Percentiles rank a stretch among this genome's conserved stretches.
Evolutionary conservation across 2,329 filamentous ascomycete species (phyloP).

Genomic region (Atkinsonella texensis): DNA sequence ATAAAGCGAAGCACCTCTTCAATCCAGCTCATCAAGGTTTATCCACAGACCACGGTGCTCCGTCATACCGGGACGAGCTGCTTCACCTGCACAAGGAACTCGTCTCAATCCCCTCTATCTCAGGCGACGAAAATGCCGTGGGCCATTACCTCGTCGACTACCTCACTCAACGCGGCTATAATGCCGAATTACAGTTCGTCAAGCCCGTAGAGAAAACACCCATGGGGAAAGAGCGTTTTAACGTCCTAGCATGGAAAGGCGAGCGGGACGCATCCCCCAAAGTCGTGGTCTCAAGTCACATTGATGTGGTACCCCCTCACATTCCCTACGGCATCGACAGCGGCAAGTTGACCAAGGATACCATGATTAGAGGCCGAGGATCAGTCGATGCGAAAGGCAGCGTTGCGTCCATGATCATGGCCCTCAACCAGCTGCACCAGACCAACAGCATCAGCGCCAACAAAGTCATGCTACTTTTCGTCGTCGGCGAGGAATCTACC

Average conservation of each 20-base stretch:
- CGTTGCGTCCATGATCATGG: slow-evolving; percentile 63
- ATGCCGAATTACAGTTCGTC: slow-evolving; percentile 30
- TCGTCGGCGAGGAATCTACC: slow-evolving; percentile 71
- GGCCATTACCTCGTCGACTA: slow-evolving; percentile 58
- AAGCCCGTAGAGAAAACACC: slow-evolving; percentile 19
- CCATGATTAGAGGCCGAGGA: slow-evolving; percentile 58
- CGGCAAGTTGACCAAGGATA: slow-evolving; percentile 29
- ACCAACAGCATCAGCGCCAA: slow-evolving; percentile 27
- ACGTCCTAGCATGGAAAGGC: slow-evolving; percentile 59
- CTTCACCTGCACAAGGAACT: slow-evolving; percentile 64
- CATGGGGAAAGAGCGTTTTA: slow-evolving; percentile 37
- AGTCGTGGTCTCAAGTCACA: slow-evolving; percentile 66
- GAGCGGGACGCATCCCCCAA: slow-evolving; percentile 35
- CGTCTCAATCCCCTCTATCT: slow-evolving; percentile 62
- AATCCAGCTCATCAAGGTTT: background rate
- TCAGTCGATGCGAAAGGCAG: slow-evolving; percentile 60
- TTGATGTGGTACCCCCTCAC: slow-evolving; percentile 65
- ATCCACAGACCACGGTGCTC: slow-evolving; percentile 12
- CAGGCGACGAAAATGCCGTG: slow-evolving; percentile 54
- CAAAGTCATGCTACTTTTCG: slow-evolving; percentile 50
- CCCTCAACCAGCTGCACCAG: slow-evolving; percentile 43
- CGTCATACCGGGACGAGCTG: slow-evolving; percentile 36
- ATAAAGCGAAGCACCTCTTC: background rate
- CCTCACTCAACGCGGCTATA: slow-evolving; percentile 38
- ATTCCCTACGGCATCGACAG: slow-evolving; percentile 53